Evolutionary conservation across 306 rosid species (phyloP).

Genomic region (Abrus pulchellus): DNA sequence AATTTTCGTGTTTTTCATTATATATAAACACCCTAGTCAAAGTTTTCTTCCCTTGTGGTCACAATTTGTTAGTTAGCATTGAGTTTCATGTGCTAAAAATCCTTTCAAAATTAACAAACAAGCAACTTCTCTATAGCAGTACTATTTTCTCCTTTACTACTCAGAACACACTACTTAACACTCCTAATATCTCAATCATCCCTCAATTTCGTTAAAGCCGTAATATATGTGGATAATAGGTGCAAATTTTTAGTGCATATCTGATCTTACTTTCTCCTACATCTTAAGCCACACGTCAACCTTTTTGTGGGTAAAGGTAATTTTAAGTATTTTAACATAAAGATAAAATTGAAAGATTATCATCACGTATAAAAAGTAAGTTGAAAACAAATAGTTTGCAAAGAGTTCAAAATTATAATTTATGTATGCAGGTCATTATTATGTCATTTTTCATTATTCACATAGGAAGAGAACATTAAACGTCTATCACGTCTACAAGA

Average conservation of each 20-base stretch:
- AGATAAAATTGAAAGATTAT: background rate
- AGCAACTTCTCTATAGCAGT: no score
- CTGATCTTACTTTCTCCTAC: background rate
- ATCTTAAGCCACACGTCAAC: background rate
- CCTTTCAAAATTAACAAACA: no score
- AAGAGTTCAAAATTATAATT: background rate
- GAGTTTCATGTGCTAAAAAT: no score
- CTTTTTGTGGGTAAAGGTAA: background rate
- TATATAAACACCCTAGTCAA: no score
- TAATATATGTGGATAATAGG: background rate
- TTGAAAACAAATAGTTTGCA: background rate
- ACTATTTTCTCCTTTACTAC: background rate
- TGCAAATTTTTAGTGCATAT: background rate
- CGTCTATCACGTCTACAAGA: background rate
- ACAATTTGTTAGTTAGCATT: no score
- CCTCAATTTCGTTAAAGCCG: no score
- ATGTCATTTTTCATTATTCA: background rate
- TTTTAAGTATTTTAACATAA: background rate
- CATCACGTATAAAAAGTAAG: background rate
- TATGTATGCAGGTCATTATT: background rate
- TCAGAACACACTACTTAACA: background rate
- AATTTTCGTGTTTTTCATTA: no score
- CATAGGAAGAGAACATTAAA: background rate
- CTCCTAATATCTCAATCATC: background rate
- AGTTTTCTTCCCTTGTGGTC: no score